A percentile compares a stretch with the other conserved stretches of the same genome.
phyloP scores from a whole-genome alignment of 2,329 filamentous ascomycete species.

The Allantophomopsis cytisporea region DNA sequence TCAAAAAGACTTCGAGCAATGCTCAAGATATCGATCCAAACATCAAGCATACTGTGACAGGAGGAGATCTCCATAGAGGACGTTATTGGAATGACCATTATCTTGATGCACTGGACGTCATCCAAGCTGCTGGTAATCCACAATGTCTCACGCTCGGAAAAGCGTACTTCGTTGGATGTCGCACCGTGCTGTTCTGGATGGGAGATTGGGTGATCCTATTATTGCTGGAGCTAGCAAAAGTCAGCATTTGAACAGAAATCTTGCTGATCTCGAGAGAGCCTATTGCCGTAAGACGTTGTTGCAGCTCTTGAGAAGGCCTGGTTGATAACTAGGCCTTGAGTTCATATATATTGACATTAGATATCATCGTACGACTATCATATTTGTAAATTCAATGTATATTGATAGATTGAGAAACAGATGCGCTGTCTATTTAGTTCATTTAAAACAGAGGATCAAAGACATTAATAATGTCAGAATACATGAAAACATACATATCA shows the following conservation, averaged over 20 bases:
- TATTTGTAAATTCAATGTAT: too few relatives aligned
- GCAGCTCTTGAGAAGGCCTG: conserved; percentile 18
- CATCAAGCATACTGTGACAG: conserved; percentile 13
- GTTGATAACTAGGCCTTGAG: too few relatives aligned
- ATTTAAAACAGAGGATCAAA: too few relatives aligned
- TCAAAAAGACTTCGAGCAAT: conserved; percentile 14
- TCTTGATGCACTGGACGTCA: conserved; percentile 27
- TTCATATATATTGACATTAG: too few relatives aligned
- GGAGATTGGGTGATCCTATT: conserved; percentile 40
- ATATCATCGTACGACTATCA: too few relatives aligned
- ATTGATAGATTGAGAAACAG: too few relatives aligned
- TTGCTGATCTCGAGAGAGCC: conserved; percentile 20
- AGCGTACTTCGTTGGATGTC: conserved; percentile 56
- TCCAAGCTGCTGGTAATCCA: conserved; percentile 28
- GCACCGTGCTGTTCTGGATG: conserved; percentile 50
- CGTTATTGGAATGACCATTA: conserved; percentile 27
- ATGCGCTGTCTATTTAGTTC: too few relatives aligned
- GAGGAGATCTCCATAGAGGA: conserved; percentile 19
- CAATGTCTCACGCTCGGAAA: conserved; percentile 57
- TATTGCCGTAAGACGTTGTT: too few relatives aligned
- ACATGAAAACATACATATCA: too few relatives aligned
- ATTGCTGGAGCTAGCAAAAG: conserved; percentile 43
- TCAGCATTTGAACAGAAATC: conserved; percentile 40
- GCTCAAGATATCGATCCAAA: conserved; percentile 24
- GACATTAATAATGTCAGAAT: too few relatives aligned